A percentile compares a stretch with the other conserved stretches of the same genome.
phyloP scores from a whole-genome alignment of 305 asterid species.

The Coffea humblotiana region DNA sequence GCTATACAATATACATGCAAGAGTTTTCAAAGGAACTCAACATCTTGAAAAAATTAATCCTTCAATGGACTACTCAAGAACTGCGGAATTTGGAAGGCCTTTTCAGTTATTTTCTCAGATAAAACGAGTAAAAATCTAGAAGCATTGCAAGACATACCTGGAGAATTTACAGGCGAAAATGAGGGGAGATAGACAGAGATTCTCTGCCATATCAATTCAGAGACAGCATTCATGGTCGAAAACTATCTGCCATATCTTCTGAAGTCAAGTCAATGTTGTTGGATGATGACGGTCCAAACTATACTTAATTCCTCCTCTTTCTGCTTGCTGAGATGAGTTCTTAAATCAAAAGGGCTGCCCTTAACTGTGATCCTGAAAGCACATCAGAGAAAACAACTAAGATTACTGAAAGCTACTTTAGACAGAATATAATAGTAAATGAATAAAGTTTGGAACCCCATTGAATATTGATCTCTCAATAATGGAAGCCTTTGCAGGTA shows the following conservation, averaged over 20 bases:
- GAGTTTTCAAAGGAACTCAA: not conserved
- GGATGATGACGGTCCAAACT: slow-evolving; percentile 22
- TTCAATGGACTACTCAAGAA: not conserved
- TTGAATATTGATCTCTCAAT: slow-evolving; percentile 37
- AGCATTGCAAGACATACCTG: slow-evolving; percentile 14
- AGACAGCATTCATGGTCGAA: slow-evolving; percentile 9
- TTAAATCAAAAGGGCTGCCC: slow-evolving; percentile 27
- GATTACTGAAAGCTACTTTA: slow-evolving; percentile 27
- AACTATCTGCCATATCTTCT: not conserved
- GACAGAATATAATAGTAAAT: slow-evolving; percentile 24
- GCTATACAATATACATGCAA: not conserved
- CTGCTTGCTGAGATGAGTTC: slow-evolving; percentile 2
- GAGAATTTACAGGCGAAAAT: slow-evolving; percentile 25
- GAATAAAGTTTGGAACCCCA: slow-evolving; percentile 6
- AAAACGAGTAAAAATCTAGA: not conserved
- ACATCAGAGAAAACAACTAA: slow-evolving; percentile 52
- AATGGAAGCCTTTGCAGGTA: slow-evolving; percentile 32
- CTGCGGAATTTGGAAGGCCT: not conserved
- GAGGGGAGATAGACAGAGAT: slow-evolving; percentile 22
- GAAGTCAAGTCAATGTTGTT: slow-evolving; percentile 16
- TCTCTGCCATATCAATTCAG: slow-evolving; percentile 16
- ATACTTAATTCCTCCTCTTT: not conserved
- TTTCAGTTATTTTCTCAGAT: not conserved
- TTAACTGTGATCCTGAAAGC: slow-evolving; percentile 44
- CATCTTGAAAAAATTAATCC: too few species aligned